Base-by-base conservation (phyloP, 2,329 filamentous ascomycete genomes). In the Bipolaris sorokiniana region DNA sequence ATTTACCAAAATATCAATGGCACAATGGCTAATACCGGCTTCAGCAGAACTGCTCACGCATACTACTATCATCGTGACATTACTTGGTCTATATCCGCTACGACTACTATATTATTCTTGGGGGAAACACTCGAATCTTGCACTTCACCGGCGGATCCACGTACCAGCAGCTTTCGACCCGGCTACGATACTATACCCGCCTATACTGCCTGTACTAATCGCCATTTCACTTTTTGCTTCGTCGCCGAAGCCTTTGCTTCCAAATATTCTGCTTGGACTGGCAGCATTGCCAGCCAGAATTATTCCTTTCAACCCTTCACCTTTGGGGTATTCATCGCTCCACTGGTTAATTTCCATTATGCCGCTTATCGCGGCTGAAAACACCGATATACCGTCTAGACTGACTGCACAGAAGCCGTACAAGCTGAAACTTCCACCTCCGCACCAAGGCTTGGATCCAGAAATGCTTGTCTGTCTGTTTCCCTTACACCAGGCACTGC, bases 171-270 rank as follows among this genome's bases (percentile, higher is more conserved):
- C 85, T n/a, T 96, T 97, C 76, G 94, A 98, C 70, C 93, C 92
- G 2, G 94, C 94, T 6, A 91, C 93, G 10, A 82, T 97, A n/a
- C 77, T 97, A 55, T 98, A 97, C 72, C 94, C 94, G 16, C 84
- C 89, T 5, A 77, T 88, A 2, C 82, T 97, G 28, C 91, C 93
- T 0, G 78, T 93, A 15, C 82, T 93, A 44, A 89, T 95, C 26
- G 88, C 92, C 1, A 80, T 95, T 4, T 88, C 93, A 9, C 82
- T 97, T 40, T 86, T 88, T 7, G 81, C 83, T 48, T 83, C 84
- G 47, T 86, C 85, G 44, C 81, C 84, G 3, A 81, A 82, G 15
- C 81, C 87, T 11, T 74, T 97, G 18, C 78, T 96, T 7, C 88
- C 90, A 1, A 97, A 95, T 68, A 85, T 97, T 37, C 82, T 96